Evolutionary conservation across 345 rosid species (phyloP), one percentile per base, ranked within the genome.

Genomic region (Noccaea caerulescens): DNA sequence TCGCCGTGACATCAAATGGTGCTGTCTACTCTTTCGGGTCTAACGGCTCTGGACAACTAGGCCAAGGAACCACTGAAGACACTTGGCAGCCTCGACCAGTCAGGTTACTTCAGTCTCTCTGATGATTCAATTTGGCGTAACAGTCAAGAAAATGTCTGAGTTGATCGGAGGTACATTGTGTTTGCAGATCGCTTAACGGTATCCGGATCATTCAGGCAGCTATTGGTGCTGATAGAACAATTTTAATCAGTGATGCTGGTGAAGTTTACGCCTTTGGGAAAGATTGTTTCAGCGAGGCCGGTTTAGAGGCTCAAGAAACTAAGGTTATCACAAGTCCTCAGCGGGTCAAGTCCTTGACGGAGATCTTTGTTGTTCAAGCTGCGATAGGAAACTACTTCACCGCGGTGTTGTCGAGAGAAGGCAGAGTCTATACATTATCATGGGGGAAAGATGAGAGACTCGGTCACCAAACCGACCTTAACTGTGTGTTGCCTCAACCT

Each of bases 181-280:
- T 84, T 86, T 27, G 84, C 88, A 94, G 99, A 87, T 91, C 97
- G 64, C 84, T 94, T 79, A 87, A 76, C 74, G 90, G 97, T 68
- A 85, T 94, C 81, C 84, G 95, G 70, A 91, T 94, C 46, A 91
- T 94, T 45, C 97, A 94, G 74, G 97, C 99, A 34, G 92, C 96
- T 66, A 80, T 86, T 23, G 93, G 96, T 49, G 82, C 89, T 46
- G 93, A 90, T 59, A 81, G 96, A 84, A 91, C 97, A 64, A 89
- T 94, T 89, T 87, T 94, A 76, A 85, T 91, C 67, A 91, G 93
- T 70, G 99, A 94, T 58, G 84, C 92, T 53, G 99, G 99, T 43
- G 79, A 82, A 66, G 97, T 91, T 64, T 94, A 85, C 55, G 84
- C 93, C 50, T 88, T 82, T 64, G 97, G 99, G 14, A 94, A 88